These are phyloP conservation scores for Xylaria sp. DNA, from an alignment of 2,329 filamentous ascomycete species.

Conservation along the genomic window DNA sequence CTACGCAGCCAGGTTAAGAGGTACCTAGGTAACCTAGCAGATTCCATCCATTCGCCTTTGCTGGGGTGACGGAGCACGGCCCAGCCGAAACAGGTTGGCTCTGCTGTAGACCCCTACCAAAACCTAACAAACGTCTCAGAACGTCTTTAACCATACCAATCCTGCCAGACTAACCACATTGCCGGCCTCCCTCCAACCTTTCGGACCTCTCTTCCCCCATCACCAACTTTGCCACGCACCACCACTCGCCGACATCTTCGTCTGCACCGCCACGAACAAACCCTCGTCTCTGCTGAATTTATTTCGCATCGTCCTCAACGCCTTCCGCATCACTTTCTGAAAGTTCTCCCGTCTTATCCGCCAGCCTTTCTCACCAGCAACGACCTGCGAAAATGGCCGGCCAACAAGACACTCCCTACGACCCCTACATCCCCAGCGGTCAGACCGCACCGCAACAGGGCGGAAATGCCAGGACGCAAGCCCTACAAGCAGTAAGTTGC, in stretches of 20 bases:
- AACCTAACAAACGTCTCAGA: conserved; percentile 24
- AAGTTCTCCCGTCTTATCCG: conserved; percentile 6
- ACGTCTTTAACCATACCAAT: conserved; percentile 25
- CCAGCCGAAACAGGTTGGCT: background rate
- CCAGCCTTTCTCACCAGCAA: conserved; percentile 7
- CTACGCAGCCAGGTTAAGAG: too few relatives aligned
- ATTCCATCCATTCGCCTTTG: too few relatives aligned
- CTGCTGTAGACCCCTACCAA: conserved; percentile 1
- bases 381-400: conserved; percentile 48
- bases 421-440: conserved; percentile 84
- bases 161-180: conserved; percentile 11
- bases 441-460: conserved; percentile 51
- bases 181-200: conserved; percentile 28
- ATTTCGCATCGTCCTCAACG: conserved; percentile 7
- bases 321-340: conserved; percentile 5
- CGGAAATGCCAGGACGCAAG: conserved; percentile 58
- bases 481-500: conserved; percentile 80
- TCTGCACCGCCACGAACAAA: conserved; percentile 3
- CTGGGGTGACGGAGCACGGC: too few relatives aligned
- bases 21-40: background rate
- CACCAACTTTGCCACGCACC: conserved; percentile 21
- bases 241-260: conserved; percentile 16
- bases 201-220: conserved; percentile 11
- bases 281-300: conserved; percentile 14
- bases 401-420: conserved; percentile 68